Conservation (phyloP, 768 basidiomycete genomes). For the Serendipita sp. region DNA sequence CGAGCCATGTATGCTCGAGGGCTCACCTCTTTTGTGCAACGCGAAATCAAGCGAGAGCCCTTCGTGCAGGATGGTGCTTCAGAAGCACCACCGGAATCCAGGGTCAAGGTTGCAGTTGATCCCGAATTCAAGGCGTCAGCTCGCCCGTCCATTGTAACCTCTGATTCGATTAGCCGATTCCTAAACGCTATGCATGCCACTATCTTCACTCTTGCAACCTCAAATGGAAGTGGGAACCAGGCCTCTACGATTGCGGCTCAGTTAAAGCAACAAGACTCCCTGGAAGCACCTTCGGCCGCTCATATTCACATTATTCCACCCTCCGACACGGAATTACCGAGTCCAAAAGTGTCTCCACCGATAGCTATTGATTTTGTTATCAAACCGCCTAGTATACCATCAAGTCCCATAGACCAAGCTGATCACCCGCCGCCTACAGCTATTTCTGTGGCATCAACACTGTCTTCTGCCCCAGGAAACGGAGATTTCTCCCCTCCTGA, state of each 20-base stretch:
- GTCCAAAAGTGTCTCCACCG: constrained; percentile 1
- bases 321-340: constrained; percentile 18
- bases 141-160: constrained; percentile 14
- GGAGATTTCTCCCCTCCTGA: background rate
- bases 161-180: constrained; percentile 52
- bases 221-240: constrained; percentile 16
- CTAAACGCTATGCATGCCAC: constrained; percentile 71
- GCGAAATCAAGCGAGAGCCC: constrained; percentile 57
- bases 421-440: background rate
- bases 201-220: constrained; percentile 60
- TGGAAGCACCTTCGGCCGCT: constrained; percentile 15
- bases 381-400: background rate
- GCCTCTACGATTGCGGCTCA: constrained; percentile 25
- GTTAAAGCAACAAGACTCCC: constrained; percentile 22
- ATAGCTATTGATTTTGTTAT: background rate
- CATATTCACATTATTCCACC: constrained; percentile 21
- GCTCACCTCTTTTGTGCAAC: constrained; percentile 57
- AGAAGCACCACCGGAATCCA: background rate
- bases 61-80: constrained; percentile 26
- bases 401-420: background rate
- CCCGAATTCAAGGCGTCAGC: background rate
- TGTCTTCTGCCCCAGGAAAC: background rate
- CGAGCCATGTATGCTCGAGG: constrained; percentile 62
- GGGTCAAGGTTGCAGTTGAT: background rate
- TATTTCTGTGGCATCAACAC: background rate